These are phyloP conservation scores for Camellia oleifera DNA, from an alignment of 179 eudicot species.

Conservation along the genomic window DNA sequence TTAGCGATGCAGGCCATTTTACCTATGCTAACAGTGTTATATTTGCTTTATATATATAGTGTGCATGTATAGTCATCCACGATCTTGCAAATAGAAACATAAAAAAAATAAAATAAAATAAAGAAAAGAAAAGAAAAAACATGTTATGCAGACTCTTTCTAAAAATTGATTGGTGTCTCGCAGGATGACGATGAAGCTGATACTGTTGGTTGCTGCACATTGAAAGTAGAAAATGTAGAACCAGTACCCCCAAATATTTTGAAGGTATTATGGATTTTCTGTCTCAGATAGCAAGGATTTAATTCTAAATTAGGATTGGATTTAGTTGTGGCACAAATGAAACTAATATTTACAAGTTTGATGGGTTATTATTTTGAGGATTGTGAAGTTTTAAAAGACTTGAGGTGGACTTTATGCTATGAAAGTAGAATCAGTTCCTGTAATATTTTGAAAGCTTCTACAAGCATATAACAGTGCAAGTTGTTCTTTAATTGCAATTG, in stretches of 20 bases:
- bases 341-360: background rate
- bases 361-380: background rate
- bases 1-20: background rate
- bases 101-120: background rate
- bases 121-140: background rate
- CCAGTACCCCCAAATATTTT: slow-evolving; percentile 75
- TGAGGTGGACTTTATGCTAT: background rate
- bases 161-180: slow-evolving; percentile 19
- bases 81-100: background rate
- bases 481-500: background rate
- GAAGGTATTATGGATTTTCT: slow-evolving; percentile 46
- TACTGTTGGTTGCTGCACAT: slow-evolving; percentile 96
- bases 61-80: no score
- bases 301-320: background rate
- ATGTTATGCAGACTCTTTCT: background rate
- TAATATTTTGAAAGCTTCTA: slow-evolving; percentile 13
- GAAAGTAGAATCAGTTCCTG: slow-evolving; percentile 7
- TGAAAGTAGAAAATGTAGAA: slow-evolving; percentile 95
- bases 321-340: background rate
- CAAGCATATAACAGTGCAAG: background rate
- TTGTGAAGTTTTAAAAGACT: background rate
- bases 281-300: background rate
- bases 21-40: slow-evolving; percentile 2
- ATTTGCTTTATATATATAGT: background rate
- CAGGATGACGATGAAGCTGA: slow-evolving; percentile 99